Evolutionary conservation across 2,329 filamentous ascomycete species (phyloP).

Genomic region (Calonectria hongkongensis): DNA sequence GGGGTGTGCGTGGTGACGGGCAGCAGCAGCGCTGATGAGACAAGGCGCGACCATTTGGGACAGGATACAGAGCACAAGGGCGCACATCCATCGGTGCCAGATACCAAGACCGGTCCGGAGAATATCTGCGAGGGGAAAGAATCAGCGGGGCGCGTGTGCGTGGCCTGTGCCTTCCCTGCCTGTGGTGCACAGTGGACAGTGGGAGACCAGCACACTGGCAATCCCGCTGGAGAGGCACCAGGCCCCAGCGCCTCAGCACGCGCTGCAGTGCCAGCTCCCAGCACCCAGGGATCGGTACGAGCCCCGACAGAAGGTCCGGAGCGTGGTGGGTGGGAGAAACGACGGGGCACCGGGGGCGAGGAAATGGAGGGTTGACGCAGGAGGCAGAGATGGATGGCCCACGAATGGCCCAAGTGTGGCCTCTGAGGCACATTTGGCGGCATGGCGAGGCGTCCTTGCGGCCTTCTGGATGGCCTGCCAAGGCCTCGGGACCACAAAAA

Average conservation of each 20-base stretch:
- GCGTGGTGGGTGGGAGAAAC: constrained; percentile 18
- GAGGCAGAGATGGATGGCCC: constrained; percentile 23
- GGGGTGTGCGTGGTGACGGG: constrained; percentile 3
- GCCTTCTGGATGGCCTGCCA: constrained; percentile 27
- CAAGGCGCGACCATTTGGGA: constrained; percentile 6
- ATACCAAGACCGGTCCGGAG: constrained; percentile 31
- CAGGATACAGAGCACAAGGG: constrained; percentile 27
- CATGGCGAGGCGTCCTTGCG: constrained; percentile 23
- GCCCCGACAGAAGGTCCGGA: constrained; percentile 23
- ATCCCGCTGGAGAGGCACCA: constrained; percentile 22
- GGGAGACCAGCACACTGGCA: constrained; percentile 27
- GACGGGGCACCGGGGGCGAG: constrained; percentile 30
- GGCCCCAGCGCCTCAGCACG: constrained; percentile 29
- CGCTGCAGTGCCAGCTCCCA: constrained; percentile 35
- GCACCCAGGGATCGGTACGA: constrained; percentile 38
- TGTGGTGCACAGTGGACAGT: constrained; percentile 19
- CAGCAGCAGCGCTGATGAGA: constrained; percentile 14
- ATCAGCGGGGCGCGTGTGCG: constrained; percentile 34
- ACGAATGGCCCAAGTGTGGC: constrained; percentile 12
- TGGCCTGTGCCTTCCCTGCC: constrained; percentile 29
- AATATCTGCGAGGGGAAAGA: constrained; percentile 34
- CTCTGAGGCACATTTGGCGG: constrained; percentile 26
- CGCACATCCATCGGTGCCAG: constrained; percentile 24
- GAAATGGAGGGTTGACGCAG: constrained; percentile 23
- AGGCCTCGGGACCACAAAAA: constrained; percentile 16